These are phyloP conservation scores for Scedosporium dehoogii DNA, from an alignment of 2,329 filamentous ascomycete genomes.

Conservation along the genomic window DNA sequence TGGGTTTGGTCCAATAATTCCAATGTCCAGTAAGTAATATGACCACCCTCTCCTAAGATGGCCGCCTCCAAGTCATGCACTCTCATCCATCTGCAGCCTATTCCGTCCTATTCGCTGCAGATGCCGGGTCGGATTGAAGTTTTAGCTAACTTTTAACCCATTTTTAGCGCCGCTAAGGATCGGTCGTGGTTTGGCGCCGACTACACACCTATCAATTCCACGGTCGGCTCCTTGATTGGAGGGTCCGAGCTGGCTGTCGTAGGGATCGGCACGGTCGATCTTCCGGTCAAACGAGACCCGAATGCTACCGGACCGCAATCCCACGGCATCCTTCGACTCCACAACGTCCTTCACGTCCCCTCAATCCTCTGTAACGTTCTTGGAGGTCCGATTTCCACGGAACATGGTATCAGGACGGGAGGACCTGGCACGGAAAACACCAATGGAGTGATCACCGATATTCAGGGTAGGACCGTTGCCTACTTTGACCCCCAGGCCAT, in stretches of 20 bases:
- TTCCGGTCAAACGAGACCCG: constrained; percentile 6
- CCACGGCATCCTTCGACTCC: constrained; percentile 6
- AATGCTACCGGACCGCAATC: constrained; percentile 1
- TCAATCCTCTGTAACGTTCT: constrained; percentile 5
- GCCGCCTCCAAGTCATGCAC: not conserved
- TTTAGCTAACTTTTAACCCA: not conserved
- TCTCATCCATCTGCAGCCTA: not conserved
- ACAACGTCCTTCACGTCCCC: constrained; percentile 7
- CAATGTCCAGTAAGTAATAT: constrained; percentile 8
- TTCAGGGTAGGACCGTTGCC: not conserved
- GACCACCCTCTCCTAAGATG: not conserved
- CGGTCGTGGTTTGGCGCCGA: constrained; percentile 9
- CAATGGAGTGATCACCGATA: not conserved
- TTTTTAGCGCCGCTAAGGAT: constrained; percentile 8
- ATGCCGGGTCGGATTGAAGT: not conserved
- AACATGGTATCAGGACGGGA: not conserved
- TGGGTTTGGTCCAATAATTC: constrained; percentile 8
- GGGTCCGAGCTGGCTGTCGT: not conserved
- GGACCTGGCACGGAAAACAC: not conserved
- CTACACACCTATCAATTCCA: constrained; percentile 6
- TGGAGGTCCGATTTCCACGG: not conserved
- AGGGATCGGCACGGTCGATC: constrained; percentile 7
- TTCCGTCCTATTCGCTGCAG: not conserved
- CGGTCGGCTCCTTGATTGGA: not conserved
- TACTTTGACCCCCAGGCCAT: not conserved